Base-by-base conservation (phyloP, 2,329 filamentous ascomycete species). In the Eutypa lata region DNA sequence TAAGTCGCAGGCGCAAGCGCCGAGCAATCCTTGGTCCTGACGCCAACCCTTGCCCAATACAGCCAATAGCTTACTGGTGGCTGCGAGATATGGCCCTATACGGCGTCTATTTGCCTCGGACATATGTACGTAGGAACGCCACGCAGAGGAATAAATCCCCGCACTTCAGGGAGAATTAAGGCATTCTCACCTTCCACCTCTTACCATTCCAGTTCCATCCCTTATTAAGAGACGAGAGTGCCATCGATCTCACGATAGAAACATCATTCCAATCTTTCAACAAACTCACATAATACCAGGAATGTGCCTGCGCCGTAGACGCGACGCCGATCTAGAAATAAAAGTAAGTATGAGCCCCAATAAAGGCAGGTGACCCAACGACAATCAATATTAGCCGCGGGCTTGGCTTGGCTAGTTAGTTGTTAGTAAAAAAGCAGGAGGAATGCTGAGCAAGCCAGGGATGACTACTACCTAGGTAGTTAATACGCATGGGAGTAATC, bases 1-100 rank as follows among this genome's bases (percentile, higher is more conserved):
- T 48, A 43, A 48, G 50, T 54, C 54, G 61, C 61, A 64, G 67
- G 68, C 69, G 68, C 70, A 72, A 72, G 71, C 71, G 71, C 71
- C 67, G 56, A 61, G 52, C 31, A 44, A 64, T 49, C 63, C 64
- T 52, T 58, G 62, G 47, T 52, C 50, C 40, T 52, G 58, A 61
- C 58, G 51, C 55, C 54, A 49, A 63, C 57, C 66, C 63, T 54
- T 35, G 55, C 50, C 50, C 53, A 33, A 45, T 33, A 52, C 52
- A 58, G 56, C 65, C 62, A 67, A 67, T 66, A 31, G 44, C 48
- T 48, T 52, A 42, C 51, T 56, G 60, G 55, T 52, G 48, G 55
- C 58, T 58, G 49, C 52, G 54, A 51, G 51, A 53, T 57, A 51
- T 55, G 48, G 53, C 51, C 53, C 56, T 33, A 55, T 57, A 49